These are phyloP conservation scores for Lophiotrema nucula DNA, from an alignment of 495 filamentous ascomycete genomes.

Conservation along the genomic window DNA sequence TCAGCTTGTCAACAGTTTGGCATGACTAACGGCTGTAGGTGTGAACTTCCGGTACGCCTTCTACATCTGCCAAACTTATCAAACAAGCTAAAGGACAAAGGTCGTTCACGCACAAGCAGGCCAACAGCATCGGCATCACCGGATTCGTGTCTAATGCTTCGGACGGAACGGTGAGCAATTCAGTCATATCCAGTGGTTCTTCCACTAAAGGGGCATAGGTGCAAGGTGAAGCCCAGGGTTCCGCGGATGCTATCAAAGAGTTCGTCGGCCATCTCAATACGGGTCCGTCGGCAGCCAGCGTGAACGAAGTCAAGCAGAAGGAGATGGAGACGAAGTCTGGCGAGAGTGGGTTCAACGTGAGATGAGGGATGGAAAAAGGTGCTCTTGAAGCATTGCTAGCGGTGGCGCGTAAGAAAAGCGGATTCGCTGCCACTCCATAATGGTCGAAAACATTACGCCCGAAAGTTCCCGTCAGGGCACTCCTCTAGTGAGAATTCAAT, in stretches of 20 bases:
- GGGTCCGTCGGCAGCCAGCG: slow-evolving; percentile 66
- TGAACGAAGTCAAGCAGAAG: slow-evolving; percentile 69
- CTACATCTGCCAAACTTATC: too few relatives aligned
- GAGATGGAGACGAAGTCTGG: slow-evolving; percentile 59
- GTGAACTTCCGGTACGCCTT: slow-evolving; percentile 22
- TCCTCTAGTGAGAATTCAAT: too few relatives aligned
- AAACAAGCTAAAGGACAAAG: too few relatives aligned
- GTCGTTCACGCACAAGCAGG: slow-evolving; percentile 69
- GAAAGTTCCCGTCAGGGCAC: too few relatives aligned
- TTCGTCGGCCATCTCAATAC: slow-evolving; percentile 74
- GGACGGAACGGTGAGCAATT: slow-evolving; percentile 60
- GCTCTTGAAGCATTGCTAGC: not conserved
- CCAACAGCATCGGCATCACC: slow-evolving; percentile 61
- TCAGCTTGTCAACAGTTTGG: not conserved
- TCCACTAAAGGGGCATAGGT: slow-evolving; percentile 53
- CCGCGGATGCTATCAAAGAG: slow-evolving; percentile 58
- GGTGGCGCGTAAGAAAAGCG: too few relatives aligned
- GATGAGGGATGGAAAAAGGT: not conserved
- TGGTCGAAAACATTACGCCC: too few relatives aligned
- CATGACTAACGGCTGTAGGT: slow-evolving; percentile 13
- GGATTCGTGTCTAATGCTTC: slow-evolving; percentile 78
- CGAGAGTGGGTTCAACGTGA: slow-evolving; percentile 57
- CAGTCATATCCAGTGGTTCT: not conserved
- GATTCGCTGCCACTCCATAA: too few relatives aligned
- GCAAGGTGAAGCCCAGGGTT: slow-evolving; percentile 86